Evolutionary conservation across 305 asterid species (phyloP).

Genomic region (Solanum hybrid): DNA sequence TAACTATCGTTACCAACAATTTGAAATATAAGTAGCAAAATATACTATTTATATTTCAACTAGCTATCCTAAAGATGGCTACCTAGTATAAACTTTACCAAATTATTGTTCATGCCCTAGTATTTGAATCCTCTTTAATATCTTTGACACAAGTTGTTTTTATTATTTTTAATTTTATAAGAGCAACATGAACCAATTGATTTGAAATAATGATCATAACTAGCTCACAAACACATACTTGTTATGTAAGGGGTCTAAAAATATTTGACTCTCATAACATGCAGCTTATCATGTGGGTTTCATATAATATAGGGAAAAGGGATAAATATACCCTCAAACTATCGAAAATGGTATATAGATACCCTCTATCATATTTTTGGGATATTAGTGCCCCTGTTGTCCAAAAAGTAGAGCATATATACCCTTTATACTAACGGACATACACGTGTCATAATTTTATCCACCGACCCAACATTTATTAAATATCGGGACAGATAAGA

Average conservation of each 20-base stretch:
- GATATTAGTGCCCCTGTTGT: too few species aligned
- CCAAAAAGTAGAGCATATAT: too few species aligned
- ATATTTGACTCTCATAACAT: not conserved
- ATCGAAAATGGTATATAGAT: too few species aligned
- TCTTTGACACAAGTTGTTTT: not conserved
- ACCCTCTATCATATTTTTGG: too few species aligned
- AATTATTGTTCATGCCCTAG: not conserved
- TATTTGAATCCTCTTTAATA: not conserved
- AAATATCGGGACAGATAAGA: not conserved
- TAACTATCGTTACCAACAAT: not conserved
- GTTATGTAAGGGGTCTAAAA: not conserved
- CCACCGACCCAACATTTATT: not conserved
- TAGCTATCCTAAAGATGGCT: not conserved
- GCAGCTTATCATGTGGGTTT: not conserved
- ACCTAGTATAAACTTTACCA: not conserved
- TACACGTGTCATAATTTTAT: not conserved
- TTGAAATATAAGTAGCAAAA: not conserved
- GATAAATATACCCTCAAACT: too few species aligned
- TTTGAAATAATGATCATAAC: not conserved
- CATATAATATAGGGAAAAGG: not conserved
- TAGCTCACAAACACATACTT: not conserved
- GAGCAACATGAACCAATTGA: not conserved
- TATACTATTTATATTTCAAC: not conserved
- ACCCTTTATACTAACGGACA: not conserved
- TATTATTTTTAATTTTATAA: not conserved